Percentiles rank a stretch among this genome's conserved stretches.
Conservation (phyloP, 2,329 filamentous ascomycete species). For the Ceratocystis lukuohia region DNA sequence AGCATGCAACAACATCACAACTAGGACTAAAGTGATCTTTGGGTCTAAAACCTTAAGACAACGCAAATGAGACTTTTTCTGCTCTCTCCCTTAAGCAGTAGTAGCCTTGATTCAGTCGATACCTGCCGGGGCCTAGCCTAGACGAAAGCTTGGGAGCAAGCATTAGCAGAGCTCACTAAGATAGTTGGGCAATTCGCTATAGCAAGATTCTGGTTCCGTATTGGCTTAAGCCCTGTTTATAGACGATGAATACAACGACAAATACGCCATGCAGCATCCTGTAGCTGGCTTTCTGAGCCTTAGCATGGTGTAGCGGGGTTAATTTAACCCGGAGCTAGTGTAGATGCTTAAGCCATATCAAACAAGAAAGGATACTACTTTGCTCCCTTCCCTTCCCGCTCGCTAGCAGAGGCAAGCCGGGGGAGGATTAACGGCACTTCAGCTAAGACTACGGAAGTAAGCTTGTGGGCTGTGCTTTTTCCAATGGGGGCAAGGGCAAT, state of each 20-base stretch:
- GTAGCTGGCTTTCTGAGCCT: too few species aligned
- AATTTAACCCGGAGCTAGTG: neutral
- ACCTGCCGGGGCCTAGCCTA: too few species aligned
- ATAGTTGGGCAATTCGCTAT: neutral
- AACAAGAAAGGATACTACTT: neutral
- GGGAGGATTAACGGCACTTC: neutral
- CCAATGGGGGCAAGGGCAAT: neutral
- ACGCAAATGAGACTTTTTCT: too few species aligned
- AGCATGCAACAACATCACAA: neutral
- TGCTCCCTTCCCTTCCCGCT: neutral
- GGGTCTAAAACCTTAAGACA: too few species aligned
- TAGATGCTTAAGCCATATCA: neutral
- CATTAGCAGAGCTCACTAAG: too few species aligned
- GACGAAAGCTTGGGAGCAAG: too few species aligned
- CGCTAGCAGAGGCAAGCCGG: neutral
- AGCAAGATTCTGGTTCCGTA: neutral
- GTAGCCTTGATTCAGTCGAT: too few species aligned
- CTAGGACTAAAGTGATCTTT: too few species aligned
- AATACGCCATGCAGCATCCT: neutral
- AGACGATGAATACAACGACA: too few species aligned
- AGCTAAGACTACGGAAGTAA: neutral
- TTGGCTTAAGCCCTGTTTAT: neutral
- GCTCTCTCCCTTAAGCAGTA: too few species aligned
- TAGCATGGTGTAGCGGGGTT: neutral
- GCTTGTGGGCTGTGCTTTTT: constrained; percentile 2